Evolutionary conservation across 2,329 filamentous ascomycete genomes (phyloP), one percentile per base, ranked within the genome.

Genomic region (Zymoseptoria brevis): DNA sequence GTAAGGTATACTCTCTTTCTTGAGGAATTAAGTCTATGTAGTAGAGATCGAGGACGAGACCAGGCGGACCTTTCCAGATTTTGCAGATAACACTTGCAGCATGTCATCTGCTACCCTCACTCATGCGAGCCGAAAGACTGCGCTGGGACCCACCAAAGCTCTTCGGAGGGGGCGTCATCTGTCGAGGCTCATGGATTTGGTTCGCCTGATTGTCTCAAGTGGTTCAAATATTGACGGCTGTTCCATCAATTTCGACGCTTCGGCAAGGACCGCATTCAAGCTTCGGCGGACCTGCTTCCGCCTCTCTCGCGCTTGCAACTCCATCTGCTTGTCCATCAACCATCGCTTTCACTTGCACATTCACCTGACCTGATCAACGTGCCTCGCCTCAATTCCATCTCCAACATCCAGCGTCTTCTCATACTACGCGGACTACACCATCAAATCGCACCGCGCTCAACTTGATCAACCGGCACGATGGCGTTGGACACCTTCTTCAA

Each of bases 401-500:
- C 35, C 11, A 16, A 45, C 11, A 13, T 45, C 35, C 11, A 45
- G 35, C 35, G 35, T n/a, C 7, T 5, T 45, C 13, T 45, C 35
- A 4, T 45, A 45, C 35, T 7, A n/a, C 2, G 54, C n/a, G 57
- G 26, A 4, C 29, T 11, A 19, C 26, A 24, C 13, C 51, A 54
- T 13, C 48, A 19, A 49, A 21, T n/a, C 48, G 26, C 49, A 6
- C 35, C 35, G 5, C 35, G 16, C 6, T 16, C 35, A 8, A 45
- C 35, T 45, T n/a, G 35, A 45, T 45, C 54, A 50, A 22, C 50
- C 64, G 72, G 75, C 83, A 87, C 74, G 75, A 99, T 99, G 94
- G 92, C 93, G 84, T 89, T 99, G 79, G 94, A 97, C 78, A 96
- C 89, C 78, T 99, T 96, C 81, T 99, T 96, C 78, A 90, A 94